phyloP scores from a whole-genome alignment of 139 green algal genomes.

The Cymbomonas tetramitiformis region DNA sequence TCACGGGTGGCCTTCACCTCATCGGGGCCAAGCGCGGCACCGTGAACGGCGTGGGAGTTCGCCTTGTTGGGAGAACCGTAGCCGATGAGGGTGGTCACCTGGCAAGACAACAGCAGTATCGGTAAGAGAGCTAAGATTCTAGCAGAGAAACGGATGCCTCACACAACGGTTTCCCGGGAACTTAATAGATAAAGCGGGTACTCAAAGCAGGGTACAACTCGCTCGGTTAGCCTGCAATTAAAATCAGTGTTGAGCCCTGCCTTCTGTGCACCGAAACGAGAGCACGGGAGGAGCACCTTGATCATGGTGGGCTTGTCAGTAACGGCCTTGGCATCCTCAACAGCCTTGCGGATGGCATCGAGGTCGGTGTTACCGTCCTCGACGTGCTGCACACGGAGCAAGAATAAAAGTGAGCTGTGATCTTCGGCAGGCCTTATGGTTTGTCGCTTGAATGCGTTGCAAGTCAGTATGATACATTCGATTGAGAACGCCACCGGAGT shows the following conservation, averaged over 20 bases:
- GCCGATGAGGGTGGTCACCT: constrained; percentile 85
- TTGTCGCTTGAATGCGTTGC: too few relatives aligned
- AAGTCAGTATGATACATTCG: too few relatives aligned
- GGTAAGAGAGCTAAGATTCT: too few relatives aligned
- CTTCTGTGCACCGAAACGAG: too few relatives aligned
- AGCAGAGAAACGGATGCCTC: too few relatives aligned
- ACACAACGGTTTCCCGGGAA: too few relatives aligned
- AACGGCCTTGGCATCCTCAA: constrained; percentile 67
- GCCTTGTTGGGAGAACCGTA: constrained; percentile 98
- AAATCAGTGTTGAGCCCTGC: background rate
- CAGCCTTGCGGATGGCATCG: constrained; percentile 61
- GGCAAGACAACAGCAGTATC: too few relatives aligned
- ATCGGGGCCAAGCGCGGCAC: constrained; percentile 77
- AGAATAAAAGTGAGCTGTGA: background rate
- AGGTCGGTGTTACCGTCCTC: constrained; percentile 91
- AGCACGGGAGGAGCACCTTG: too few relatives aligned
- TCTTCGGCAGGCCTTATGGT: too few relatives aligned
- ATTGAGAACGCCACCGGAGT: too few relatives aligned
- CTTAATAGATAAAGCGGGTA: too few relatives aligned
- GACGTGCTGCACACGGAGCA: constrained; percentile 54
- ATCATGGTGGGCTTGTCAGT: constrained; percentile 93
- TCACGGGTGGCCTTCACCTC: constrained; percentile 84
- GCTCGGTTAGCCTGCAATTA: background rate
- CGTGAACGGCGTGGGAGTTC: constrained; percentile 90
- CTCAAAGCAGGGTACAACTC: constrained; percentile 5